A percentile compares a stretch with the other conserved stretches of the same genome.
phyloP scores from a whole-genome alignment of 768 basidiomycete genomes.

The Leccinum barrowsii region DNA sequence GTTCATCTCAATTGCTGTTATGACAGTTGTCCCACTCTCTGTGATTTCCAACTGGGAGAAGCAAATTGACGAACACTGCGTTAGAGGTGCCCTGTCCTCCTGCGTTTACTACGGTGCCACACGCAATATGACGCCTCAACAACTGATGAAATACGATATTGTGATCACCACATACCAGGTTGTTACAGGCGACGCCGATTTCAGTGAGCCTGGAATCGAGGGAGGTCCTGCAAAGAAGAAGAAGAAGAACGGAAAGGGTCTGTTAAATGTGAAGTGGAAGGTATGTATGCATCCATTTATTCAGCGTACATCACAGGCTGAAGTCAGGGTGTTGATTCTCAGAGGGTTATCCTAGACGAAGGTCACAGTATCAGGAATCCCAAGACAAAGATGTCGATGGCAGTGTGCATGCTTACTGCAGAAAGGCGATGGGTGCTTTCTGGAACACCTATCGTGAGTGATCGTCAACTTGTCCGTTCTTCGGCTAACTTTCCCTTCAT shows the following conservation, averaged over 20 bases:
- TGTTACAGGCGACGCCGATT: slow-evolving; percentile 52
- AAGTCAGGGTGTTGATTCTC: neutral
- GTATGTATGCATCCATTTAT: slow-evolving; percentile 32
- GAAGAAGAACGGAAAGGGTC: slow-evolving; percentile 52
- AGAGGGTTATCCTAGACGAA: slow-evolving; percentile 85
- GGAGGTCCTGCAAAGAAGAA: slow-evolving; percentile 44
- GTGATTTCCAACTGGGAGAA: slow-evolving; percentile 88
- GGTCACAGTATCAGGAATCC: slow-evolving; percentile 87
- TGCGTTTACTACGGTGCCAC: slow-evolving; percentile 72
- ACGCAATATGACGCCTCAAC: slow-evolving; percentile 53
- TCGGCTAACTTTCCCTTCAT: neutral
- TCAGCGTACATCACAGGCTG: neutral
- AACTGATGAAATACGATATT: slow-evolving; percentile 67
- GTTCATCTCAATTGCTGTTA: slow-evolving; percentile 2
- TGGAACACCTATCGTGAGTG: slow-evolving; percentile 85
- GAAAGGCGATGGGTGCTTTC: slow-evolving; percentile 78
- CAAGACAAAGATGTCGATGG: slow-evolving; percentile 78
- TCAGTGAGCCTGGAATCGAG: slow-evolving; percentile 8
- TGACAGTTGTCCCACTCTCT: slow-evolving; percentile 73
- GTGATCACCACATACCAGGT: slow-evolving; percentile 85
- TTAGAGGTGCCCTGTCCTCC: slow-evolving; percentile 45
- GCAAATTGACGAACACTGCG: slow-evolving; percentile 73
- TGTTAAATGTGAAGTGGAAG: slow-evolving; percentile 83
- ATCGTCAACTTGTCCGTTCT: neutral
- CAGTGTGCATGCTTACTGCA: slow-evolving; percentile 58